Evolutionary conservation across 257 asterid species (phyloP).

Genomic region (Nicotiana tomentosiformis): DNA sequence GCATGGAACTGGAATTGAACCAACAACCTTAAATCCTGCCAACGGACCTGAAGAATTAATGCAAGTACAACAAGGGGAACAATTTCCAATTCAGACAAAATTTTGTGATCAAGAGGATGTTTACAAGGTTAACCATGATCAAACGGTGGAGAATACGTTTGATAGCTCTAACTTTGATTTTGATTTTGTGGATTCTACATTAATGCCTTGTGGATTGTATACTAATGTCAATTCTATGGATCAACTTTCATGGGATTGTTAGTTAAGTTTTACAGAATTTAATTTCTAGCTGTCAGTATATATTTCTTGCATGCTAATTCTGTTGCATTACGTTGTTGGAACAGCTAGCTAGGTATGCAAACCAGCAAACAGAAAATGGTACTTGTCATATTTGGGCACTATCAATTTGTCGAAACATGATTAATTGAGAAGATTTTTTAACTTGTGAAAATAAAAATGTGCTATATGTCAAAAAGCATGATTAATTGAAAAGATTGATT

Average conservation of each 20-base stretch:
- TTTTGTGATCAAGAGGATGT: slow-evolving; percentile 13
- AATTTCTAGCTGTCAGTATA: background rate
- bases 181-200: slow-evolving; percentile 49
- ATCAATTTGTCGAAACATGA: background rate
- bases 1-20: slow-evolving; percentile 14
- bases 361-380: background rate
- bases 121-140: slow-evolving; percentile 9
- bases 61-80: slow-evolving; percentile 9
- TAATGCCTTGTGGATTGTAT: slow-evolving; percentile 37
- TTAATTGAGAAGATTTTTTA: no score
- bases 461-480: background rate
- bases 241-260: slow-evolving; percentile 69
- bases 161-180: slow-evolving; percentile 41
- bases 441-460: no score
- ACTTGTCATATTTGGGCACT: background rate
- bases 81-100: slow-evolving; percentile 12
- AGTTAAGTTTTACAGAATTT: background rate
- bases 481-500: no score
- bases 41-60: slow-evolving; percentile 2
- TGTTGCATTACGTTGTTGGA: background rate
- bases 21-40: slow-evolving; percentile 10
- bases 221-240: slow-evolving; percentile 37
- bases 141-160: slow-evolving; percentile 20
- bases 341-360: background rate
- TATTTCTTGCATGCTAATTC: background rate